Evolutionary conservation across 2,329 filamentous ascomycete genomes (phyloP).

Genomic region (Diaporthe ilicicola): DNA sequence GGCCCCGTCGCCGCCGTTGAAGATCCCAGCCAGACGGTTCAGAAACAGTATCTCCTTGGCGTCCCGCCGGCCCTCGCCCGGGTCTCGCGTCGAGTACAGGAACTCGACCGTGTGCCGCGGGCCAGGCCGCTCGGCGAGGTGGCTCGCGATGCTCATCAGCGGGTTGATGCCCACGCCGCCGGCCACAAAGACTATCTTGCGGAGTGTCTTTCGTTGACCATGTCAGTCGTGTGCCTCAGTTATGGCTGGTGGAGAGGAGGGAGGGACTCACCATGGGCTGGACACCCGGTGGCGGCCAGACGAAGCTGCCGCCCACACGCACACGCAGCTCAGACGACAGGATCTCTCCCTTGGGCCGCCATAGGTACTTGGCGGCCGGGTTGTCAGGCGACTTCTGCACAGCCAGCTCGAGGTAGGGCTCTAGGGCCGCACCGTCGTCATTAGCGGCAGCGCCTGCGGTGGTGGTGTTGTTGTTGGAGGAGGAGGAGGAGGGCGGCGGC

Average conservation of each 20-base stretch:
- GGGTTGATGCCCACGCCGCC: slow-evolving; percentile 88
- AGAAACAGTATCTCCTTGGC: slow-evolving; percentile 59
- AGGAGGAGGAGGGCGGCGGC: no score
- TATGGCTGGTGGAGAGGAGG: no score
- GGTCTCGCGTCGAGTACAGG: slow-evolving; percentile 66
- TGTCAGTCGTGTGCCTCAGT: neutral
- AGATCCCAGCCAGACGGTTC: slow-evolving; percentile 53
- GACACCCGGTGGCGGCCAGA: slow-evolving; percentile 72
- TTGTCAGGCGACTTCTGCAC: slow-evolving; percentile 77
- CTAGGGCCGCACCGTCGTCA: no score
- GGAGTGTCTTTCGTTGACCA: slow-evolving; percentile 1
- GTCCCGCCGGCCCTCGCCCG: slow-evolving; percentile 36
- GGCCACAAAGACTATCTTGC: slow-evolving; percentile 76
- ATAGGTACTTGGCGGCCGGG: slow-evolving; percentile 80
- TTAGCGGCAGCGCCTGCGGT: neutral
- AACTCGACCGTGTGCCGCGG: slow-evolving; percentile 59
- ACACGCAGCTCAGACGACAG: slow-evolving; percentile 68
- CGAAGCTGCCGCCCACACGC: slow-evolving; percentile 82
- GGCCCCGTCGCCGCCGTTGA: slow-evolving; percentile 40
- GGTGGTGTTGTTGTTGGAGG: neutral
- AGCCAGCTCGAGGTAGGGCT: slow-evolving; percentile 78
- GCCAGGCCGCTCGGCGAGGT: slow-evolving; percentile 56
- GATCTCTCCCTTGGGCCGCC: slow-evolving; percentile 65
- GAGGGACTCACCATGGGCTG: slow-evolving; percentile 41
- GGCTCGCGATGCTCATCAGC: slow-evolving; percentile 76